Percentiles rank a stretch among this genome's conserved stretches.
phyloP scores from a whole-genome alignment of 257 asterid species.

The Solanum ahanhuiri region DNA sequence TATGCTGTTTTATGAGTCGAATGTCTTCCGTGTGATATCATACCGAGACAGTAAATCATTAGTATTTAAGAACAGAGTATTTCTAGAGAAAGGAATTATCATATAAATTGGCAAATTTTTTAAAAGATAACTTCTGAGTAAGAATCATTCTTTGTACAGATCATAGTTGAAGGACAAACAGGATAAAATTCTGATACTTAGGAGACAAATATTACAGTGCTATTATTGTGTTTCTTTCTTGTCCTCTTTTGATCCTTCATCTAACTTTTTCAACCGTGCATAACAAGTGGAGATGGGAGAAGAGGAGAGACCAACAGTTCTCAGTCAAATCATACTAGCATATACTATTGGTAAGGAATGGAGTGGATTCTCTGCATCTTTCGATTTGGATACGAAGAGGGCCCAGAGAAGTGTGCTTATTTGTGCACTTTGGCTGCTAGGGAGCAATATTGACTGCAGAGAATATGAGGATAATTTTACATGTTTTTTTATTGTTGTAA shows the following conservation, averaged over 20 bases:
- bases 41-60: not conserved
- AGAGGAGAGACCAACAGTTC: not conserved
- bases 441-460: not conserved
- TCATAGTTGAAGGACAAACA: not conserved
- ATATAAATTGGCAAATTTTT: not conserved
- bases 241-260: not conserved
- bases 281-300: not conserved
- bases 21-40: too few relatives aligned
- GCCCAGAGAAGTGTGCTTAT: not conserved
- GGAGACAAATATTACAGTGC: not conserved
- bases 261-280: not conserved
- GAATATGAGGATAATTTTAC: not conserved
- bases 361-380: not conserved
- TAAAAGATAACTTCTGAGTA: not conserved
- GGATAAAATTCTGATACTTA: not conserved
- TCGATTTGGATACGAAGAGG: not conserved
- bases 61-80: not conserved
- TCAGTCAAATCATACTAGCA: not conserved
- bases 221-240: not conserved
- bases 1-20: not conserved
- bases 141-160: not conserved
- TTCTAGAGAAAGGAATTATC: not conserved
- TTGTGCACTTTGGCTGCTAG: not conserved
- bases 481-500: not conserved
- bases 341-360: not conserved